Base-by-base conservation (phyloP, 2,329 filamentous ascomycete species). In the Leptodontidium sp. region DNA sequence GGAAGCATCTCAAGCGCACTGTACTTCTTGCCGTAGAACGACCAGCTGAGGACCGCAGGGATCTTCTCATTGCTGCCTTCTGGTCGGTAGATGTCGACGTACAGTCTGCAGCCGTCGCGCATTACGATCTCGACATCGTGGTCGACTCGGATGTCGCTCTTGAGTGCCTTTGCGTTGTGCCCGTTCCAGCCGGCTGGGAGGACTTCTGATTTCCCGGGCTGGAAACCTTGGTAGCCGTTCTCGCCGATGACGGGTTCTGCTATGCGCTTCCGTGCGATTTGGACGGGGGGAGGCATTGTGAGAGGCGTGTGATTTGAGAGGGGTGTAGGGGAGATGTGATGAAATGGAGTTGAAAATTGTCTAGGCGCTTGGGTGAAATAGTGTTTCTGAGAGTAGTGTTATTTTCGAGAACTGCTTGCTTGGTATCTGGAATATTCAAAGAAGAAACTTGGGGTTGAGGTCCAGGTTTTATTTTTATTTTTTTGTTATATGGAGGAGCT, bases 1-100 rank as follows among this genome's bases (percentile, higher is more conserved):
- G 61, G 69, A 63, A 66, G 43, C 32, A 75, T 64, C 15, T 53
- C 64, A 17, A 68, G 29, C n/a, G 68, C 71, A 35, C 71, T 73
- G 70, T 71, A 72, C 45, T 72, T 72, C 67, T 77, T 77, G 67
- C 75, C 75, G 29, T 73, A 77, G 1, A 73, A 73, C 15, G 61
- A 65, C 72, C 72, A 75, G 57, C 43, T 57, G 7, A 77, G 32
- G 52, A 77, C 70, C 15, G 73, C 75, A 0, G 75, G 75, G 2
- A 67, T 55, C 12, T 61, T 67, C 7, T 61, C 24, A 1, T 67
- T 61, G 11, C n/a, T 45, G 26, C 47, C 35, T 24, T 63, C 47
- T 1, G 74, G 75, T 17, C 75, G 73, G 57, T 73, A 76, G 62
- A 77, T 65, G 65, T 77, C 75, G 5, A 61, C 64, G 29, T 70